phyloP scores from a whole-genome alignment of 2,329 filamentous ascomycete species.

The Alternaria postmessia region DNA sequence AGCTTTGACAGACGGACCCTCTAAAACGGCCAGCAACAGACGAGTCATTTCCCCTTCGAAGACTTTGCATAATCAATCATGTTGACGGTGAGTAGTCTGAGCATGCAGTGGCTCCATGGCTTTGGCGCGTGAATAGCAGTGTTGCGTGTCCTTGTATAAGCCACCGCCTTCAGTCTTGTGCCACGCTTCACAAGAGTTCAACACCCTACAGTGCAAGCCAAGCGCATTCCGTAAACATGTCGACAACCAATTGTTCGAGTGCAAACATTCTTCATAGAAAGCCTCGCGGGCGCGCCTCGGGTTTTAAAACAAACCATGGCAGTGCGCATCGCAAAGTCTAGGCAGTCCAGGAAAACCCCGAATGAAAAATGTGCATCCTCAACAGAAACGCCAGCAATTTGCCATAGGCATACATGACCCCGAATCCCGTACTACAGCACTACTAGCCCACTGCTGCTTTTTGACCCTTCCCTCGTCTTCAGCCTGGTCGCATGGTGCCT shows the following conservation, averaged over 20 bases:
- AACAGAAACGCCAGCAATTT: conserved; percentile 17
- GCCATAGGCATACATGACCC: background rate
- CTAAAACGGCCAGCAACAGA: background rate
- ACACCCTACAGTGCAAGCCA: background rate
- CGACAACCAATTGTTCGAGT: background rate
- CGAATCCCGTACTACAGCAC: background rate
- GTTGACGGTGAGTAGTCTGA: background rate
- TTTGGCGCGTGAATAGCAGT: background rate
- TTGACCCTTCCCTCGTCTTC: background rate
- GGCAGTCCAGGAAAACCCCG: background rate
- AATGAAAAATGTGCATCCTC: conserved; percentile 18
- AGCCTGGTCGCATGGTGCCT: background rate
- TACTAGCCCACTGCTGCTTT: conserved; percentile 1
- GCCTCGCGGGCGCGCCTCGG: background rate
- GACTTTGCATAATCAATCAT: conserved; percentile 2
- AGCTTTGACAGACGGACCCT: background rate
- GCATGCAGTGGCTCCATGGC: background rate
- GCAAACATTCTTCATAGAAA: background rate
- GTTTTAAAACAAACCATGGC: too few species aligned
- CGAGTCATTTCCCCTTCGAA: background rate
- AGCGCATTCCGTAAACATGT: background rate
- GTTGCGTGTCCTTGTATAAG: background rate
- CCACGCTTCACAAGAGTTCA: background rate
- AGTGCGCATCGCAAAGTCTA: conserved; percentile 4
- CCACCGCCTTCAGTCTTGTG: background rate